Conservation (phyloP, 768 basidiomycete species). For the Cystobasidium ongulense region DNA sequence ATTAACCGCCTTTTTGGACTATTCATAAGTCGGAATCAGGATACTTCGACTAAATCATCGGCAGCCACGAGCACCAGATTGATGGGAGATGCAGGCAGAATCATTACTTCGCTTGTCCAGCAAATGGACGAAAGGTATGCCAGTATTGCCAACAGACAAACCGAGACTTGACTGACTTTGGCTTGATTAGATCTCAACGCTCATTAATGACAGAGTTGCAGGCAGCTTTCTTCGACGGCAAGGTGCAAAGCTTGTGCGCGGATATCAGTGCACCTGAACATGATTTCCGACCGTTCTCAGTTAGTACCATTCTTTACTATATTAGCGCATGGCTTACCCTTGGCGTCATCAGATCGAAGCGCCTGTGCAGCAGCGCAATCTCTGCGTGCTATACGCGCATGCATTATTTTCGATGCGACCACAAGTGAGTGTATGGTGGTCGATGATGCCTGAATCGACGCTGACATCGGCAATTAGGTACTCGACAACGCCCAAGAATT, state of each 20-base stretch:
- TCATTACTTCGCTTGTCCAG: constrained; percentile 62
- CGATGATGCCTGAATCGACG: neutral
- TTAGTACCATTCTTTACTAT: neutral
- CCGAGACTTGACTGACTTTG: neutral
- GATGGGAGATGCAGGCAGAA: constrained; percentile 56
- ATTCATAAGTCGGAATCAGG: constrained; percentile 47
- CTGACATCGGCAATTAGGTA: neutral
- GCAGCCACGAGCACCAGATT: constrained; percentile 52
- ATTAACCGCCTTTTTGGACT: constrained; percentile 65
- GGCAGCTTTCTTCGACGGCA: constrained; percentile 11
- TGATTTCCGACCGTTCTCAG: constrained; percentile 1
- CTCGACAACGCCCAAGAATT: neutral
- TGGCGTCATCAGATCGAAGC: neutral
- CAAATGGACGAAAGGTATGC: constrained; percentile 57
- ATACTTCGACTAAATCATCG: constrained; percentile 41
- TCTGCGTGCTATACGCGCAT: constrained; percentile 8
- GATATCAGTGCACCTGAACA: neutral
- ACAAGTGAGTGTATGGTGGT: neutral
- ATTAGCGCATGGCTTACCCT: too few species aligned
- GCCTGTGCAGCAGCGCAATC: neutral
- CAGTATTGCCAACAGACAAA: neutral
- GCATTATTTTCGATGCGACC: constrained; percentile 9
- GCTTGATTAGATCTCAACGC: neutral
- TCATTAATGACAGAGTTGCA: neutral
- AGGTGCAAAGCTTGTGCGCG: neutral